phyloP scores from a whole-genome alignment of 306 rosid species.

The Hylodesmum podocarpum region DNA sequence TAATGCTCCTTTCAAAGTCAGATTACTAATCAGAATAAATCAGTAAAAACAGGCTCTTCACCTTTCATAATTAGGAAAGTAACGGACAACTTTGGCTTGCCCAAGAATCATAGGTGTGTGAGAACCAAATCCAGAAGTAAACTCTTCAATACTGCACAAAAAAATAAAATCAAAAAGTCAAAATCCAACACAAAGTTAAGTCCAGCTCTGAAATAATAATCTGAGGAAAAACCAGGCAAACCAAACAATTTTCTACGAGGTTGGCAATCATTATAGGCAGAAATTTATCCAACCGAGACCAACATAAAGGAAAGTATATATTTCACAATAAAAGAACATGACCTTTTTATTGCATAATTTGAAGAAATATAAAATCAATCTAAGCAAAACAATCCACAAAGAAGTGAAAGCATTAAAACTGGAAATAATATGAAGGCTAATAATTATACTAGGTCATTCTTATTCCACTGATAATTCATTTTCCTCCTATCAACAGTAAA shows the following conservation, averaged over 20 bases:
- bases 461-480: not conserved
- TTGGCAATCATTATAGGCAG: not conserved
- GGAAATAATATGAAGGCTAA: not conserved
- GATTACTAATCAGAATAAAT: not conserved
- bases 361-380: not conserved
- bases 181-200: conserved; percentile 28
- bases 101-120: conserved; percentile 94
- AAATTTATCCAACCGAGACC: not conserved
- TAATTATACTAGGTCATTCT: not conserved
- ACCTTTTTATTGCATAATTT: not conserved
- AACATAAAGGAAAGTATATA: not conserved
- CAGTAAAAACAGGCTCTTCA: conserved; percentile 29
- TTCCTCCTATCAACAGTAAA: conserved; percentile 9
- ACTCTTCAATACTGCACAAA: conserved; percentile 68
- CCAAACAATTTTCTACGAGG: conserved; percentile 4
- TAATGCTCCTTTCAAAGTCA: conserved; percentile 3
- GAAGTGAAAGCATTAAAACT: not conserved
- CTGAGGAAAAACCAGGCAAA: conserved; percentile 8
- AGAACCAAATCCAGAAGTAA: conserved; percentile 90
- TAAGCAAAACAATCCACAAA: not conserved
- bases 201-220: conserved; percentile 13
- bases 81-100: conserved; percentile 94
- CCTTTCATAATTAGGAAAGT: conserved; percentile 85
- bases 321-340: not conserved
- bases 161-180: conserved; percentile 17